A percentile compares a stretch with the other conserved stretches of the same genome.
Evolutionary conservation across 768 basidiomycete genomes (phyloP).

Genomic region (Termitomyces sp.): DNA sequence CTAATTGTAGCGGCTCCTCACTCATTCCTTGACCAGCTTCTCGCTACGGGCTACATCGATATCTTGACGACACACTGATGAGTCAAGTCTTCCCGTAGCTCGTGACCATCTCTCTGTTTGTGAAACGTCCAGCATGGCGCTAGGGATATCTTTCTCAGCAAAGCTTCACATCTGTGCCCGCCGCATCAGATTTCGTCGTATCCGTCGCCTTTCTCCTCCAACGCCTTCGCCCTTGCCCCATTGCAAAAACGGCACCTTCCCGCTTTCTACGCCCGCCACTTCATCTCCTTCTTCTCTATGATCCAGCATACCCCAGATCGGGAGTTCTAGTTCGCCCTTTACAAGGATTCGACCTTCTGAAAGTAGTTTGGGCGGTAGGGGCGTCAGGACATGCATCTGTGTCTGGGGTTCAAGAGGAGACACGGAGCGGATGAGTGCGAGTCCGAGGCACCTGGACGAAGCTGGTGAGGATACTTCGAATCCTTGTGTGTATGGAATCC

Average conservation of each 20-base stretch:
- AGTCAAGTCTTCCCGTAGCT: background rate
- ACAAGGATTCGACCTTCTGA: conserved; percentile 49
- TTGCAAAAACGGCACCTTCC: conserved; percentile 71
- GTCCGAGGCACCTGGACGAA: conserved; percentile 64
- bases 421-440: conserved; percentile 68
- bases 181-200: conserved; percentile 86
- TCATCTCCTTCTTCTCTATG: conserved; percentile 39
- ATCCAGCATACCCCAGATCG: conserved; percentile 86
- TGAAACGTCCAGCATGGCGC: background rate
- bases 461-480: conserved; percentile 51
- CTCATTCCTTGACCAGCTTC: background rate
- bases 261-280: conserved; percentile 48
- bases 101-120: background rate
- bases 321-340: conserved; percentile 87
- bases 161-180: conserved; percentile 60
- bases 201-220: conserved; percentile 68
- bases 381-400: conserved; percentile 77
- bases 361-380: conserved; percentile 53
- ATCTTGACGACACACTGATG: background rate
- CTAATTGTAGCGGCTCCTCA: background rate
- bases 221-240: conserved; percentile 70
- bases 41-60: background rate
- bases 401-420: conserved; percentile 37
- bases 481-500: conserved; percentile 59
- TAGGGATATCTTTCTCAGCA: background rate